phyloP scores from a whole-genome alignment of 2,329 filamentous ascomycete genomes.

The Ophiostoma novo-ulmi region DNA sequence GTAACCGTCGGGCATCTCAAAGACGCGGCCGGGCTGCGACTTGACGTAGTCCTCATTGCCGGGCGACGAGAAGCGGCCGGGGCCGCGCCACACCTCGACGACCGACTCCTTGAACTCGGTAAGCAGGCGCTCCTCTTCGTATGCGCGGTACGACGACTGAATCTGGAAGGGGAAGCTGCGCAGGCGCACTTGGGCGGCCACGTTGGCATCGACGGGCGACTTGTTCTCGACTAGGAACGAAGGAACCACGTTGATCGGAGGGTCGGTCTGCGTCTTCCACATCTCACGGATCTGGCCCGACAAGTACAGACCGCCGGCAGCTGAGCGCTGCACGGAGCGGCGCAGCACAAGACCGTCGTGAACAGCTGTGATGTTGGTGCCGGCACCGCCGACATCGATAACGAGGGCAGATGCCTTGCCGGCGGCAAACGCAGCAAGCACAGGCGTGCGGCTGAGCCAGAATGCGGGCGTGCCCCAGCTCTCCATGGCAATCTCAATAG shows the following conservation, averaged over 20 bases:
- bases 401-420: constrained; percentile 92
- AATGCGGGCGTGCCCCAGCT: constrained; percentile 93
- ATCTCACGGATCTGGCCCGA: constrained; percentile 80
- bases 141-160: constrained; percentile 66
- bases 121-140: constrained; percentile 88
- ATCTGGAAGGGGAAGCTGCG: constrained; percentile 61
- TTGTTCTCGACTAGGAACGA: constrained; percentile 87
- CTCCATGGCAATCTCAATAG: constrained; percentile 95
- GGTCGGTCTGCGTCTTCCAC: constrained; percentile 52
- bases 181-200: constrained; percentile 70
- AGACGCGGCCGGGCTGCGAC: constrained; percentile 72
- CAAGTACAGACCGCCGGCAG: constrained; percentile 82
- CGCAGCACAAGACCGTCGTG: constrained; percentile 93
- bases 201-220: constrained; percentile 78
- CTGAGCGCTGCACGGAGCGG: constrained; percentile 80
- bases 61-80: constrained; percentile 57
- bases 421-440: constrained; percentile 83
- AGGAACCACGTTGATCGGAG: constrained; percentile 62
- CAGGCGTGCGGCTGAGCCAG: constrained; percentile 83
- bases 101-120: constrained; percentile 98
- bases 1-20: constrained; percentile 94
- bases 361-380: constrained; percentile 82
- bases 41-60: constrained; percentile 74
- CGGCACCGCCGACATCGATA: constrained; percentile 83
- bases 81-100: constrained; percentile 86